Evolutionary conservation across 192 early-diverging fungal species (phyloP).

Genomic region (Linnemannia zychae): DNA sequence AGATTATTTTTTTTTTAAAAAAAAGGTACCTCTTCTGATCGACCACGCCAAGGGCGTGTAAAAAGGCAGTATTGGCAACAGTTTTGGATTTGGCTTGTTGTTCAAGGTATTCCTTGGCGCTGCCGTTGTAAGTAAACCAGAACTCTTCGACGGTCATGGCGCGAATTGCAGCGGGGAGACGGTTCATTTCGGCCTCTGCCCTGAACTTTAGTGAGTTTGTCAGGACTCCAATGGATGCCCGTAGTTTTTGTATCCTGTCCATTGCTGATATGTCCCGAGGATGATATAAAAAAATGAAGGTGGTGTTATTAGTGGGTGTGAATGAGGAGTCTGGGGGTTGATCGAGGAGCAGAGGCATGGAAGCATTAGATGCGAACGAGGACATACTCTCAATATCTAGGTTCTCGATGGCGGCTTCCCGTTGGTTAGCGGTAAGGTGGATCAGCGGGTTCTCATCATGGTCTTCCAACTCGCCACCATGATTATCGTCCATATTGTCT

Average conservation of each 20-base stretch:
- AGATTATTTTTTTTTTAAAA: too few relatives aligned
- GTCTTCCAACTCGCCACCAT: not conserved
- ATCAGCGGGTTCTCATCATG: slow-evolving; percentile 24
- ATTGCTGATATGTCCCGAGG: slow-evolving; percentile 4
- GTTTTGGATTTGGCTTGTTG: slow-evolving; percentile 25
- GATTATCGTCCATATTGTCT: not conserved
- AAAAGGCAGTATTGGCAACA: slow-evolving; percentile 24
- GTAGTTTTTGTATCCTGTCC: slow-evolving; percentile 43
- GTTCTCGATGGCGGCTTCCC: slow-evolving; percentile 42
- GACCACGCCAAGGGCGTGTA: slow-evolving; percentile 26
- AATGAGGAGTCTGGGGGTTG: not conserved
- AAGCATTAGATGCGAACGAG: not conserved
- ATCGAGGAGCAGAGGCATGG: not conserved
- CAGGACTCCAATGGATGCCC: slow-evolving; percentile 41
- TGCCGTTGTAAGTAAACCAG: slow-evolving; percentile 48
- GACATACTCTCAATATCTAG: slow-evolving; percentile 50
- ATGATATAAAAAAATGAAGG: not conserved
- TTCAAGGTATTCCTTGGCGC: slow-evolving; percentile 43
- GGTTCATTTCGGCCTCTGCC: slow-evolving; percentile 40
- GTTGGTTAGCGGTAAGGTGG: slow-evolving; percentile 29
- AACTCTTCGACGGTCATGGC: slow-evolving; percentile 51
- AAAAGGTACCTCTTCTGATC: slow-evolving; percentile 21
- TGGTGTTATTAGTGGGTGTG: not conserved
- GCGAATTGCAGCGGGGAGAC: slow-evolving; percentile 35
- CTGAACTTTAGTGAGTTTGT: slow-evolving; percentile 43